Evolutionary conservation across 768 basidiomycete species (phyloP), one percentile per base, ranked within the genome.

Genomic region (Pleurotus giganteus): DNA sequence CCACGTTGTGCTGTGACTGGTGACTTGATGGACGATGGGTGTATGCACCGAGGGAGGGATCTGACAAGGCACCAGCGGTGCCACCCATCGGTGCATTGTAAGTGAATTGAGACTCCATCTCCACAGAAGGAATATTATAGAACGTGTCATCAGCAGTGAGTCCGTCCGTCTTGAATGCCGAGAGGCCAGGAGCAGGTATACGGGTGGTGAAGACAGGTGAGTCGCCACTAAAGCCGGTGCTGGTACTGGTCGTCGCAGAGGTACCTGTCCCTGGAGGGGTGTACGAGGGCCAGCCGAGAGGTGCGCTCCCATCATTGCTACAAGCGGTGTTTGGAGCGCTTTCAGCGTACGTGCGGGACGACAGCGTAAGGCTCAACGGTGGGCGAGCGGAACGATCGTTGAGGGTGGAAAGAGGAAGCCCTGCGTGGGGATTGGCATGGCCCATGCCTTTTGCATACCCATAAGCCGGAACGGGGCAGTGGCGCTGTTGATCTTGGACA

Each of bases 221-320:
- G n/a, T 50, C 57, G 24, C 45, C 24, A n/a, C 49, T 51, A 21
- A 72, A 59, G 9, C 70, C 72, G 21, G 76, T 73, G 21, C 75
- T 71, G 4, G 74, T 72, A 57, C 77, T 79, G 0, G 76, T 73
- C 17, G 77, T 71, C 17, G 76, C 69, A 4, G 83, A 84, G 7
- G 75, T 75, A 1, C 74, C 75, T 4, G 84, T 85, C 1, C 81
- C 74, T 1, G 84, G 84, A 26, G 85, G 85, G 0, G 84, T 85
- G 58, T 85, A 86, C 28, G 78, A 73, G 4, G 81, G 75, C 85
- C 85, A 86, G 15, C 78, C 78, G 54, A 68, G 75, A 12, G 69
- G 58, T 0, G 77, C 76, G 31, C 74, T 73, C 15, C 81, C 78
- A 44, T 79, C 82, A 0, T 75, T 74, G 19, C 69, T 76, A 54